Evolutionary conservation across 78 protist species (phyloP).

Genomic region (Dictyostelium discoideum): dicty_2.7 NC_007089.4:1726501-1727000

Average conservation of each 20-base stretch:
- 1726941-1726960: not conserved
- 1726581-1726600: not conserved
- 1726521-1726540: not conserved
- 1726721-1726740: not conserved
- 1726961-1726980: not conserved
- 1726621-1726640: not conserved
- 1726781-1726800: not conserved
- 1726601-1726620: not conserved
- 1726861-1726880: not conserved
- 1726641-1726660: not conserved
- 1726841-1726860: not conserved
- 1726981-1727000: not conserved
- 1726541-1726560: not conserved
- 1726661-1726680: not conserved
- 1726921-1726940: not conserved
- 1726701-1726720: not conserved
- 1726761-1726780: not conserved
- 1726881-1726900: not conserved
- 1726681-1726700: not conserved
- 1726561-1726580: not conserved
- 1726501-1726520: not conserved
- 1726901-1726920: too few relatives aligned
- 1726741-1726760: not conserved
- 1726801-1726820: not conserved
- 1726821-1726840: not conserved